Percentiles rank a stretch among this genome's conserved stretches.
Evolutionary conservation across 2,329 filamentous ascomycete species (phyloP).

Genomic region (Chalaropsis ovoidea): DNA sequence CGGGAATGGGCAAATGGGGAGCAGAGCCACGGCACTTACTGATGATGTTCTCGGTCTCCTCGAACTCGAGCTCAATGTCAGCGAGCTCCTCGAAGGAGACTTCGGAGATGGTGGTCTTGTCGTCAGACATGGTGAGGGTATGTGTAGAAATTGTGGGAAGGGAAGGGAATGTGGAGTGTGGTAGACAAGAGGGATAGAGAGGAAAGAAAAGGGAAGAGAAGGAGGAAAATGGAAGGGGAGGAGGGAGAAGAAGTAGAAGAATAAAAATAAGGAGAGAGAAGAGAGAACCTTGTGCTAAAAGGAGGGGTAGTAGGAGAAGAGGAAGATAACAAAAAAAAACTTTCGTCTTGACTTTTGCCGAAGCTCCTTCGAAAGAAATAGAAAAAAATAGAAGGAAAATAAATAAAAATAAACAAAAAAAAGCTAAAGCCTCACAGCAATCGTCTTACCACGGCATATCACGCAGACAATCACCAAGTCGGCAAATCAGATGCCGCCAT

Average conservation of each 20-base stretch:
- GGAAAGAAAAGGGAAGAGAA: conserved; percentile 5
- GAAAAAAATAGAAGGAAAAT: conserved; percentile 16
- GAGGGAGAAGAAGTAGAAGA: neutral
- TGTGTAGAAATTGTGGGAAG: conserved; percentile 25
- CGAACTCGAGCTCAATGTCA: conserved; percentile 72
- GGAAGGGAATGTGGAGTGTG: conserved; percentile 17
- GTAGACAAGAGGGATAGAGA: conserved; percentile 16
- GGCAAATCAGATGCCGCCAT: conserved; percentile 11
- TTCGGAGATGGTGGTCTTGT: conserved; percentile 25
- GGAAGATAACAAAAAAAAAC: conserved; percentile 7
- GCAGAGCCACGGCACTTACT: conserved; percentile 45
- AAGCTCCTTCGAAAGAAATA: conserved; percentile 1
- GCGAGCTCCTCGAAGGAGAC: conserved; percentile 67
- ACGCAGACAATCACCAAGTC: neutral
- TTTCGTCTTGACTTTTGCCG: conserved; percentile 1
- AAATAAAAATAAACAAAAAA: conserved; percentile 11
- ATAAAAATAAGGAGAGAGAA: conserved; percentile 22
- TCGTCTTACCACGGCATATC: neutral
- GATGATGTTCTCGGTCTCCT: conserved; percentile 71
- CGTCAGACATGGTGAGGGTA: conserved; percentile 32
- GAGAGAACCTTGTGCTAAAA: conserved; percentile 7
- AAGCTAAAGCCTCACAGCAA: neutral
- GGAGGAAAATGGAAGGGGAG: conserved; percentile 8
- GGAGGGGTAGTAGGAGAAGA: conserved; percentile 19
- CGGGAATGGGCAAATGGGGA: conserved; percentile 9